Base-by-base conservation (phyloP, 2,329 filamentous ascomycete genomes). In the Xylariales sp. region DNA sequence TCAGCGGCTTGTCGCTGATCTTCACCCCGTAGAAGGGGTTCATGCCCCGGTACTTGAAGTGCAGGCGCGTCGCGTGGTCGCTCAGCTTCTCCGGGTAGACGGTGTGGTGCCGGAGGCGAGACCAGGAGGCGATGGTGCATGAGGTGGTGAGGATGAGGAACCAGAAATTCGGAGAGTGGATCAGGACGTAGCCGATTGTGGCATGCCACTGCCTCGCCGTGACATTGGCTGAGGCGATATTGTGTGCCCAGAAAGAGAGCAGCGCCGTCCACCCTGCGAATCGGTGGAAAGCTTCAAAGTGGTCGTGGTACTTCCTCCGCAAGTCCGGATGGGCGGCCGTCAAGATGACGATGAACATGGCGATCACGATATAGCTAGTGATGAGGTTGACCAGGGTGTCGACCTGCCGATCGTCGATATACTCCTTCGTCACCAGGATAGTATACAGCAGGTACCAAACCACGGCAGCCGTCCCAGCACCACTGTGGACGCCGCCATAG, bases 71-170 rank as follows among this genome's bases (percentile, higher is more conserved):
- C 41, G 92, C 92, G 80, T 95, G 92, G 41, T 85, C 78, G 1
- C 92, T 95, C 34, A 96, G 86, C 10, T 85, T 82, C 75, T 93
- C 89, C 5, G 90, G 84, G 46, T 86, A 82, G 65, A 95, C 90
- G 9, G 82, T 80, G 61, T 91, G 88, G 73, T 87, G 89, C 59
- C 91, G 89, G 41, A 96, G 86, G 67, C 88, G 86, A 12, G 91
- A 78, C 92, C 93, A 96, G 0, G 93, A 92, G 57, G 91, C 89
- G 54, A 91, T 81, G 68, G 94, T 85, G 73, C 90, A 87, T 36
- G 84, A 74, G 1, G 91, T 93, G 45, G 89, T 89, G 63, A 87
- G 76, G 56, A 88, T 74, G 23, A 96, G 84, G 75, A 91, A 87
- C 91, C 91, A 96, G 79, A 95, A 85, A 50, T 81, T 79, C 10